These are phyloP conservation scores for Microsporum audouinii DNA, from an alignment of 2,329 filamentous ascomycete genomes.

Conservation along the genomic window DNA sequence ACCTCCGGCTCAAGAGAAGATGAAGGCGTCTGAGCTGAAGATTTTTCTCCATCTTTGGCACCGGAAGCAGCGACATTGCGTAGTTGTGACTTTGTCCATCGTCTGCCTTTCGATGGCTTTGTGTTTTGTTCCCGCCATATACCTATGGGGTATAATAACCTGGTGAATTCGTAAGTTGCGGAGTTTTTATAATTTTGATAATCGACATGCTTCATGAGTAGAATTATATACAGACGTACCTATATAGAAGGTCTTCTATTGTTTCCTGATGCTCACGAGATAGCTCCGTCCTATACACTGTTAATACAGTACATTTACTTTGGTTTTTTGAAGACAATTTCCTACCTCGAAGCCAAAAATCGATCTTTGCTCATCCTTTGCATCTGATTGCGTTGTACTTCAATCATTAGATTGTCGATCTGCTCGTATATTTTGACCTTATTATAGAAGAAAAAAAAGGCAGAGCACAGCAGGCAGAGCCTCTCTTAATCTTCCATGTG, in stretches of 20 bases:
- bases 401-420: no score
- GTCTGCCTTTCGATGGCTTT: constrained; percentile 6
- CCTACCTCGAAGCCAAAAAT: neutral
- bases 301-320: neutral
- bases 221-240: constrained; percentile 1
- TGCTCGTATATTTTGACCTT: no score
- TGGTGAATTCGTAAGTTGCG: neutral
- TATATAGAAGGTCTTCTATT: constrained; percentile 8
- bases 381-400: no score
- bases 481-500: no score
- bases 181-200: neutral
- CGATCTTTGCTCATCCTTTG: neutral
- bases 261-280: constrained; percentile 6
- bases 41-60: neutral
- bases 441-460: no score
- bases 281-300: neutral
- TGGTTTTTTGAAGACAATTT: neutral
- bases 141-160: constrained; percentile 8
- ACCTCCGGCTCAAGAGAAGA: constrained; percentile 3
- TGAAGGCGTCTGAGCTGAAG: neutral
- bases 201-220: neutral
- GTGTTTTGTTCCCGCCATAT: constrained; percentile 2
- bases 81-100: constrained; percentile 6
- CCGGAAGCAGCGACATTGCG: neutral
- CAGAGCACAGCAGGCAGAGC: no score